Conservation (phyloP, 106 monocot species). For the Apostasia shenzhenica region DNA sequence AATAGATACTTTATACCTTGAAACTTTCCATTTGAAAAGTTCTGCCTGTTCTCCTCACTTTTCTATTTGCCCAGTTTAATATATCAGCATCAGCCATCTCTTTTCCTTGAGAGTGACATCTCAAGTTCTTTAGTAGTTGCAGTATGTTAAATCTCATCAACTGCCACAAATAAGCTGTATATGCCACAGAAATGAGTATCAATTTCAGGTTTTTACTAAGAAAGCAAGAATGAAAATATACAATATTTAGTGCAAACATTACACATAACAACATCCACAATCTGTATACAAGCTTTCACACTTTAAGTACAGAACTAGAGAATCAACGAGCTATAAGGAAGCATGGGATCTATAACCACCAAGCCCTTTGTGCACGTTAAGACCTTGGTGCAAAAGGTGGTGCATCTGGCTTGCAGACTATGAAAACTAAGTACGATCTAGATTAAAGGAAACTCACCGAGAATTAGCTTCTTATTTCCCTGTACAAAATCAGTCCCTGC, state of each 20-base stretch:
- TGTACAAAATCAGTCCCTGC: conserved; percentile 97
- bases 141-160: conserved; percentile 90
- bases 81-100: conserved; percentile 83
- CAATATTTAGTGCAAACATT: too few species aligned
- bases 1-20: conserved; percentile 35
- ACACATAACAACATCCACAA: too few species aligned
- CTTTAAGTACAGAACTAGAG: too few species aligned
- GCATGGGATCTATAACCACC: too few species aligned
- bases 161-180: conserved; percentile 47
- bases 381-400: too few species aligned
- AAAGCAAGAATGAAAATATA: not conserved
- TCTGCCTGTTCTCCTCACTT: conserved; percentile 55
- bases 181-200: not conserved
- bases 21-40: conserved; percentile 74
- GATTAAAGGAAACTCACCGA: conserved; percentile 41
- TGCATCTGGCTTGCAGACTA: not conserved
- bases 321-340: too few species aligned
- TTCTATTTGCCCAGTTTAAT: conserved; percentile 76
- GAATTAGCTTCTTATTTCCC: conserved; percentile 95
- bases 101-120: conserved; percentile 69
- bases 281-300: too few species aligned
- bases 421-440: not conserved
- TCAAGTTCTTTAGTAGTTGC: conserved; percentile 74
- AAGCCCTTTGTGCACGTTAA: too few species aligned
- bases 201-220: not conserved